Evolutionary conservation across 306 rosid species (phyloP), one percentile per base, ranked within the genome.

Genomic region (Pyrus pyrifolia): DNA sequence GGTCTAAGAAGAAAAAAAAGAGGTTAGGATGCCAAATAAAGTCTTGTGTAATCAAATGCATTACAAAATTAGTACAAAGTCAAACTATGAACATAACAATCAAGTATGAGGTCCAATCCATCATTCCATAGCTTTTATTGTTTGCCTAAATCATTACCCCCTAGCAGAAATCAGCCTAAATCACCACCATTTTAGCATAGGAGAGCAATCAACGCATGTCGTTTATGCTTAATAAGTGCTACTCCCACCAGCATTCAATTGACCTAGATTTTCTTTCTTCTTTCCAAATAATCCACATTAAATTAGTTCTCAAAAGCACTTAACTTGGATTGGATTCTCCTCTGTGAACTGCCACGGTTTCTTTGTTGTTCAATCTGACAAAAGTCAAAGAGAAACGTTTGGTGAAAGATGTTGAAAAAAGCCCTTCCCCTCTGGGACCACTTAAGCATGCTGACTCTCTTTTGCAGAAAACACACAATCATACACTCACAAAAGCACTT

Each of bases 401-500:
- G 52, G 55, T 42, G 55, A 80, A 73, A 78, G 77, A 70, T 62
- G 60, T 64, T 76, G 70, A 30, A 67, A 11, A 33, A 70, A 21
- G 38, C 25, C 45, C 51, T 78, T 40, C 29, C 42, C 75, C 27
- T 11, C 30, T 71, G 77, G 90, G 90, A 63, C 86, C 90, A 57
- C 81, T 60, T 30, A 60, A 42, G 83, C 86, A 74, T 82, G 90
- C 88, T 80, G 52, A 53, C 71, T 63, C 57, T 44, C 75, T 71
- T 84, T 67, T 27, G 67, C 73, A 59, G 27, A 72, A 76, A 61
- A 70, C n/a, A 17, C 78, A 52, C 76, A 69, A 78, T 76, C 68
- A 27, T 11, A 49, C 72, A 64, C 79, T 7, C n/a, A 35, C 44
- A 63, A 33, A 25, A 23, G 8, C 30, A 74, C 70, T 63, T 76